A percentile compares a stretch with the other conserved stretches of the same genome.
Evolutionary conservation across 164 flowering plant species (phyloP).

Genomic region (Litsea cubeba): DNA sequence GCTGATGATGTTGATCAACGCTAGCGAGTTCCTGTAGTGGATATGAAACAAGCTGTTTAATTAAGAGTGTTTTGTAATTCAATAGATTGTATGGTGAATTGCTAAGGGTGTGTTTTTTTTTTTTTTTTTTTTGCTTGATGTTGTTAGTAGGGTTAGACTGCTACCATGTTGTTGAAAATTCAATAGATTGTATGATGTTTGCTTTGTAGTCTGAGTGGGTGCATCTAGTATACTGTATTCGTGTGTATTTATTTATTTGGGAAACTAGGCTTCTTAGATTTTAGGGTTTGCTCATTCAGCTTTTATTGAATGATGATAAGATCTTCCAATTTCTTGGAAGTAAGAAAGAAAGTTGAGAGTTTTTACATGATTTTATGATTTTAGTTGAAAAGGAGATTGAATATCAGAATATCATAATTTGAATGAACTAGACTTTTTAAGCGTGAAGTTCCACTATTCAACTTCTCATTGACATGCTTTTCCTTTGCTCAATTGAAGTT

Average conservation of each 20-base stretch:
- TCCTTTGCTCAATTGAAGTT: too few species aligned
- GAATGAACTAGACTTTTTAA: too few species aligned
- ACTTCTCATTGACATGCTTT: too few species aligned
- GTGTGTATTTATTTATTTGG: background rate
- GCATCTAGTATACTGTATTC: background rate
- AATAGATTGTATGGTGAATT: background rate
- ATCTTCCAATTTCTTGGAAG: background rate
- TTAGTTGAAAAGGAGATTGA: background rate
- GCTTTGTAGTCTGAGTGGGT: background rate
- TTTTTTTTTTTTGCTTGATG: background rate
- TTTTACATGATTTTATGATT: background rate
- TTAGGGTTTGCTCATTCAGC: constrained; percentile 5
- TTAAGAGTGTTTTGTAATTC: too few species aligned
- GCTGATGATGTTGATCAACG: background rate
- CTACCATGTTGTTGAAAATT: too few species aligned
- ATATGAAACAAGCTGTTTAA: background rate
- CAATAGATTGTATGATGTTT: background rate
- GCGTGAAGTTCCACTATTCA: too few species aligned
- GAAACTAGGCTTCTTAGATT: background rate
- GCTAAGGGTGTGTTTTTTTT: background rate
- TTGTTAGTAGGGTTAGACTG: background rate
- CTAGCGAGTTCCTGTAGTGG: background rate
- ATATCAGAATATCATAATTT: background rate
- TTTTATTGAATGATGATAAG: constrained; percentile 4
- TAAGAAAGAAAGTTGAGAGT: background rate